A percentile compares a stretch with the other conserved stretches of the same genome.
Conservation (phyloP, 192 early-diverging fungal species). For the Phycomyces blakesleeanus region DNA sequence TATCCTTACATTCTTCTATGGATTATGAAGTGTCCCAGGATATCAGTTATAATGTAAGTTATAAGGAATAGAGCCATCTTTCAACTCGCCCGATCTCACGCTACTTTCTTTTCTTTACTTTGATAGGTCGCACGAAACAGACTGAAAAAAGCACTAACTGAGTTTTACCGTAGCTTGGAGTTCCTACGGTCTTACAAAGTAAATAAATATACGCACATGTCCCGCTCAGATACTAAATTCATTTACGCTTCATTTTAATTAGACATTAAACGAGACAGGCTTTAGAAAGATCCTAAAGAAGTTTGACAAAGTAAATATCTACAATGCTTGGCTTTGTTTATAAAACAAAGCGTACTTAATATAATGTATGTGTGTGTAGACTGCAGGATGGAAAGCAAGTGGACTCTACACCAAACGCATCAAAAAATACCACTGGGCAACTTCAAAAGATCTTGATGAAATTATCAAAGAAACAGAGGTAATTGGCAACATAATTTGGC, state of each 20-base stretch:
- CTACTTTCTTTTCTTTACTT: background rate
- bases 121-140: conserved; percentile 40
- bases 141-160: conserved; percentile 68
- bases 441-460: conserved; percentile 47
- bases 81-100: conserved; percentile 7
- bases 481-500: background rate
- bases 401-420: conserved; percentile 41
- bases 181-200: conserved; percentile 67
- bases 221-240: background rate
- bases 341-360: too few relatives aligned
- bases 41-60: conserved; percentile 25
- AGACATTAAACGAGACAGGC: conserved; percentile 54
- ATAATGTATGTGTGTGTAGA: too few relatives aligned
- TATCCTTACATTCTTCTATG: background rate
- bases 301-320: conserved; percentile 68
- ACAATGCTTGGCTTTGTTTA: too few relatives aligned
- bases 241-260: too few relatives aligned
- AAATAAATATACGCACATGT: conserved; percentile 4
- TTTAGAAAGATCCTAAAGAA: conserved; percentile 72
- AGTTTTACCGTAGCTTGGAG: conserved; percentile 69
- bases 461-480: conserved; percentile 62
- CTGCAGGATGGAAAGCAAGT: conserved; percentile 47
- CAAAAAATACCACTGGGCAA: conserved; percentile 55
- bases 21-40: conserved; percentile 8
- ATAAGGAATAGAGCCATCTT: background rate